phyloP scores from a whole-genome alignment of 208 protist genomes.

The Trypanosomatidae sp. region DNA sequence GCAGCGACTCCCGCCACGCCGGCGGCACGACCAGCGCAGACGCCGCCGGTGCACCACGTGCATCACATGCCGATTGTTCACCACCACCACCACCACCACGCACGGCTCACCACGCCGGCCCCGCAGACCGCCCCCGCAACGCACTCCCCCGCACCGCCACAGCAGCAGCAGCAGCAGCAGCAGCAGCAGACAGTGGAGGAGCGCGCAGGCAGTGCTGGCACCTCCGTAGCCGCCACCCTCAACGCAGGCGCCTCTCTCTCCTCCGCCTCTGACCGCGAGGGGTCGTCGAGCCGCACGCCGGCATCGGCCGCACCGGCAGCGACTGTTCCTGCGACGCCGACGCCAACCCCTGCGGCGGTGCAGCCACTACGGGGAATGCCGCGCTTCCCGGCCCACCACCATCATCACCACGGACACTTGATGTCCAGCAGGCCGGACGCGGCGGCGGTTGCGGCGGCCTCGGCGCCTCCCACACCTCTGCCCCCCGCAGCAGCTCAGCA shows the following conservation, averaged over 20 bases:
- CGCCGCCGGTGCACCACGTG: constrained; percentile 17
- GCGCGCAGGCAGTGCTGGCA: not conserved
- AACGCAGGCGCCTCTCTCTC: not conserved
- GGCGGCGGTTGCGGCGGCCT: not conserved
- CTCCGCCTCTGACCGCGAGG: not conserved
- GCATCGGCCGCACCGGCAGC: not conserved
- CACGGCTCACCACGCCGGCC: constrained; percentile 6
- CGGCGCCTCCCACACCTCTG: not conserved
- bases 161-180: too few species aligned
- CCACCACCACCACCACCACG: constrained; percentile 36
- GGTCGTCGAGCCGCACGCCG: not conserved
- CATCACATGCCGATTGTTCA: constrained; percentile 29
- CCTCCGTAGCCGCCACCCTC: not conserved
- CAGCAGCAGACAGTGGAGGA: too few species aligned
- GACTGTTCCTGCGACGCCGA: not conserved
- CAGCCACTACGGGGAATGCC: constrained; percentile 24
- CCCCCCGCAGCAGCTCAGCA: not conserved
- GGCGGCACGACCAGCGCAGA: constrained; percentile 14
- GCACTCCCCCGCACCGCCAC: too few species aligned
- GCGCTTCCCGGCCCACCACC: constrained; percentile 21
- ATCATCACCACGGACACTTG: constrained; percentile 32
- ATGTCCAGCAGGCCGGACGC: constrained; percentile 8
- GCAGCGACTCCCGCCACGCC: constrained; percentile 6
- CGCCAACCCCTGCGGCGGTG: not conserved
- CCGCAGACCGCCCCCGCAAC: too few species aligned